Base-by-base conservation (phyloP, 2,329 filamentous ascomycete genomes). In the Alternaria panax region DNA sequence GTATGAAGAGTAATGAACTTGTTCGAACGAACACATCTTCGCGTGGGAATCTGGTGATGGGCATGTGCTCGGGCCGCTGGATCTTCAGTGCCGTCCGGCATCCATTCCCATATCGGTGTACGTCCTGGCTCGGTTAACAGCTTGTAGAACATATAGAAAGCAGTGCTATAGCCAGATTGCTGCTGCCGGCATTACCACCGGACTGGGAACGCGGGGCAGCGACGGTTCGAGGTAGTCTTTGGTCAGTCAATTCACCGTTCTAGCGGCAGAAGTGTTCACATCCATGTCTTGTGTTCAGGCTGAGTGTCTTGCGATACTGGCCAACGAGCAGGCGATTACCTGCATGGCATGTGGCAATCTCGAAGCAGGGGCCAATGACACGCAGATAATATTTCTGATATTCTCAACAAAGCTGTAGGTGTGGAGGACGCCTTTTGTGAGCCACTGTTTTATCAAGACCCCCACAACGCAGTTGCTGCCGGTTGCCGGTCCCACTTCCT, bases 281-380 rank as follows among this genome's bases (percentile, higher is more conserved):
- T 58, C 28, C 58, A 51, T 62, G 51, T 57, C 48, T 51, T 20
- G 47, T 38, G 30, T 66, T 66, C 64, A 66, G 64, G 47, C 64
- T 66, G 62, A 63, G 63, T 63, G 28, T 52, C 34, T 18, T 18
- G 41, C 36, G 11, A 24, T 36, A 30, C 20, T 52, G 18, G 52
- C 27, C 48, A 51, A 55, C 38, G 54, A 51, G 30, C 28, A 25
- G 5, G 34, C n/a, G 47, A 52, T 51, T 22, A 40, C 27, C n/a
- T 54, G 45, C 25, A 36, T 42, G 16, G 11, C 9, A n/a, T 14
- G 16, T 42, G 18, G n/a, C 45, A 24, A 27, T 34, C 24, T 7
- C 5, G n/a, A 27, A 6, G 6, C 20, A 38, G 16, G 40, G 24
- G 41, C 59, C 55, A 51, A 51, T 59, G 36, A 14, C 4, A 36